Evolutionary conservation across 176 grass and related monocot genomes (phyloP).

Genomic region (Puccinellia tenuiflora): DNA sequence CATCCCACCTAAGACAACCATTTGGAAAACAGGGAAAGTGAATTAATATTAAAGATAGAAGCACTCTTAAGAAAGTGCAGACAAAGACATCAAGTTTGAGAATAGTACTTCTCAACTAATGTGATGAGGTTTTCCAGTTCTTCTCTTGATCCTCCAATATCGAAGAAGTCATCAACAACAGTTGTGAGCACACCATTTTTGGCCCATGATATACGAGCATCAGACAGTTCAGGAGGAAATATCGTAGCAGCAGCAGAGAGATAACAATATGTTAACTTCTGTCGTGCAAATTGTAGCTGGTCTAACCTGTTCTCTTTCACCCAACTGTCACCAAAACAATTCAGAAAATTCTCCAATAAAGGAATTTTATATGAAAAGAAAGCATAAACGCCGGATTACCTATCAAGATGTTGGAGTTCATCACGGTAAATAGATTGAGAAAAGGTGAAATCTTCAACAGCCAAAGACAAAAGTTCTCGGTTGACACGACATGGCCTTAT

Average conservation of each 20-base stretch:
- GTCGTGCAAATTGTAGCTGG: not conserved
- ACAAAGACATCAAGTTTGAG: not conserved
- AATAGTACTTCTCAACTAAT: not conserved
- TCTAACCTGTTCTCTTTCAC: not conserved
- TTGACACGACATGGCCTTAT: slow-evolving; percentile 31
- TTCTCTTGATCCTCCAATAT: not conserved
- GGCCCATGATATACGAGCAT: not conserved
- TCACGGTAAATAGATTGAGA: slow-evolving; percentile 48
- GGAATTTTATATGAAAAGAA: not conserved
- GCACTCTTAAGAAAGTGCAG: not conserved
- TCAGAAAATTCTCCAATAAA: not conserved
- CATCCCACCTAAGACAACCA: slow-evolving; percentile 56
- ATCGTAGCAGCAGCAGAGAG: not conserved
- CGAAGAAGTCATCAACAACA: not conserved
- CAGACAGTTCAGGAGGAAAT: not conserved
- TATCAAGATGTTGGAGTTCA: slow-evolving; percentile 62
- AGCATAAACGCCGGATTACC: slow-evolving; percentile 18
- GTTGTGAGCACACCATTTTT: not conserved
- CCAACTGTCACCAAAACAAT: not conserved
- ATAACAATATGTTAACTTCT: not conserved
- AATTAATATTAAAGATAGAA: not conserved
- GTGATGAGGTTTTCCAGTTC: not conserved
- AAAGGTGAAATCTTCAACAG: slow-evolving; percentile 38
- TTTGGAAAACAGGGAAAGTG: not conserved
- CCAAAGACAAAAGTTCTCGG: slow-evolving; percentile 46